Evolutionary conservation across 805 yeast species (phyloP).

Genomic region (Yarrowia sp.): DNA sequence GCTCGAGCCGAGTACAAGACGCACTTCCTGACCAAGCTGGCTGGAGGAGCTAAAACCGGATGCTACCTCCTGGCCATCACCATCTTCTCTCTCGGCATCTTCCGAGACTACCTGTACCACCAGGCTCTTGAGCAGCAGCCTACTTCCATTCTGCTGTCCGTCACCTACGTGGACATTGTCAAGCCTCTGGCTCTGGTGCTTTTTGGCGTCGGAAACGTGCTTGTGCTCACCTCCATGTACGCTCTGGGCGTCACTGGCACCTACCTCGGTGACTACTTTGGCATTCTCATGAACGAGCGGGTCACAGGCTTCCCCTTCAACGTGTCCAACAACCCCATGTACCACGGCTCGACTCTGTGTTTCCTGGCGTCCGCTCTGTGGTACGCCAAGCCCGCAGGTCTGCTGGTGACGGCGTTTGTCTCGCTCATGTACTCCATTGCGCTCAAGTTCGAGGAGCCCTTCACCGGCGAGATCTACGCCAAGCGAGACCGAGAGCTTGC

Average conservation of each 20-base stretch:
- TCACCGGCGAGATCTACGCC: conserved; percentile 89
- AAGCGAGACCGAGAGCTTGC: conserved; percentile 49
- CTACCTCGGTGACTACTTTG: conserved; percentile 94
- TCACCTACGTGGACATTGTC: conserved; percentile 47
- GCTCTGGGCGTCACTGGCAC: conserved; percentile 94
- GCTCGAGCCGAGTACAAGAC: conserved; percentile 83
- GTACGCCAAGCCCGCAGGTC: conserved; percentile 87
- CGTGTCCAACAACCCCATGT: conserved; percentile 91
- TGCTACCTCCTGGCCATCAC: conserved; percentile 81
- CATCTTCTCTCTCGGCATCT: conserved; percentile 80
- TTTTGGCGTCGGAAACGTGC: conserved; percentile 69
- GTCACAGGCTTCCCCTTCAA: conserved; percentile 94
- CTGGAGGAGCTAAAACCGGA: conserved; percentile 63
- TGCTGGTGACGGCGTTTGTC: conserved; percentile 68
- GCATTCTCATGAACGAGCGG: conserved; percentile 85
- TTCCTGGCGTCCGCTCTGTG: conserved; percentile 88
- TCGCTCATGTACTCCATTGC: conserved; percentile 81
- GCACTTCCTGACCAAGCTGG: conserved; percentile 67
- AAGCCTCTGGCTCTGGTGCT: conserved; percentile 51
- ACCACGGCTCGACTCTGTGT: conserved; percentile 83
- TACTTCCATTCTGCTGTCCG: conserved; percentile 37
- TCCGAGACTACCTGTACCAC: conserved; percentile 70
- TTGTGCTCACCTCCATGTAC: conserved; percentile 85
- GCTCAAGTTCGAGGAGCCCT: conserved; percentile 88
- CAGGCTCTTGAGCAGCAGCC: conserved; percentile 71